Conservation (phyloP, 495 filamentous ascomycete species). For the Entonaema liquescens region DNA sequence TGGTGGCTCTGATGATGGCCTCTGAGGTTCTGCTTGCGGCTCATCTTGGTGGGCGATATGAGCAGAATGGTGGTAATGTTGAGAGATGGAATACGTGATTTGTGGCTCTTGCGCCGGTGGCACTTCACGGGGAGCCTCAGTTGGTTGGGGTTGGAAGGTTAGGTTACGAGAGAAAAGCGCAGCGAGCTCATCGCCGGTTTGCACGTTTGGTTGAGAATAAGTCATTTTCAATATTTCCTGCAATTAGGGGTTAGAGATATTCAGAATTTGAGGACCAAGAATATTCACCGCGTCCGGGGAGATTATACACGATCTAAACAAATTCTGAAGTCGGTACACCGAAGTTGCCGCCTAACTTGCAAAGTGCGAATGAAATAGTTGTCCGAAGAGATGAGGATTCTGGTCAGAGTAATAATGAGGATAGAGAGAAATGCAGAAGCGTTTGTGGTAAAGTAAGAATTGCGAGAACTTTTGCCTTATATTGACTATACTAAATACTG, state of each 20-base stretch:
- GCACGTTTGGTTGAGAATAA: conserved; percentile 53
- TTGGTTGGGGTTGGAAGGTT: conserved; percentile 57
- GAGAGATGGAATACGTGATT: conserved; percentile 72
- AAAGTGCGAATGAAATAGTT: conserved; percentile 17
- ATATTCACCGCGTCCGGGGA: conserved; percentile 32
- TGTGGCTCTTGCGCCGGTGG: conserved; percentile 43
- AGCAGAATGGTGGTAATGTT: conserved; percentile 79
- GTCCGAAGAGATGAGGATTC: conserved; percentile 27
- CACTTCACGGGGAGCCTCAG: conserved; percentile 40
- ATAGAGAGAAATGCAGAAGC: conserved; percentile 21
- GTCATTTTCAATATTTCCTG: conserved; percentile 49
- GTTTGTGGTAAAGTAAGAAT: conserved; percentile 46
- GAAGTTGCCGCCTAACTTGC: not conserved
- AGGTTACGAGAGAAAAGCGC: conserved; percentile 73
- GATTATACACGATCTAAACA: conserved; percentile 1
- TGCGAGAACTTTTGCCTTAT: conserved; percentile 57
- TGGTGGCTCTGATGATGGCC: conserved; percentile 59
- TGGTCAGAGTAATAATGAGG: conserved; percentile 34
- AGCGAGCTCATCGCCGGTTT: conserved; percentile 71
- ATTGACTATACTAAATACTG: conserved; percentile 65
- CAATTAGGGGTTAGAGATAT: conserved; percentile 4
- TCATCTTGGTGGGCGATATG: conserved; percentile 56
- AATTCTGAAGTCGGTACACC: not conserved
- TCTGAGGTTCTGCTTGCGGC: conserved; percentile 43
- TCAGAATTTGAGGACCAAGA: not conserved